Percentiles rank a stretch among this genome's conserved stretches.
Conservation (phyloP, 1,284 basidiomycete genomes). For the Naganishia liquefaciens region DNA sequence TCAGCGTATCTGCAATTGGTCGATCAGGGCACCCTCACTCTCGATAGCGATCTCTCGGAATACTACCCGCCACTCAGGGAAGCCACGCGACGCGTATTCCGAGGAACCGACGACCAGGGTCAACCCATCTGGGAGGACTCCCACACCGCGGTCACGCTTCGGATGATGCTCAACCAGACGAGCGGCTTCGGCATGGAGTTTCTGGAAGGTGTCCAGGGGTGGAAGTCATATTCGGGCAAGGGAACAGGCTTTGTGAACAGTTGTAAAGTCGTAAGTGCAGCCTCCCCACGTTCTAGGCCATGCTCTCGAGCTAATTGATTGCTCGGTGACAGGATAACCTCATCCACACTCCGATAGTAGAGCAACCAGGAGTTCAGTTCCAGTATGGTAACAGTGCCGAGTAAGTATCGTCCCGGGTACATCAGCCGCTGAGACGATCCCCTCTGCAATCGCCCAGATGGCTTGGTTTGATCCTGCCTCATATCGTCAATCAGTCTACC, state of each 20-base stretch:
- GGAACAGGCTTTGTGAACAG: constrained; percentile 43
- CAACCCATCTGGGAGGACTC: constrained; percentile 32
- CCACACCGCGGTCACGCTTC: constrained; percentile 36
- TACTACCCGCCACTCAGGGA: constrained; percentile 35
- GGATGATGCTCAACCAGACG: constrained; percentile 43
- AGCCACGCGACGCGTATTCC: constrained; percentile 35
- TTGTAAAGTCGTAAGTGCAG: constrained; percentile 41
- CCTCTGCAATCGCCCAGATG: constrained; percentile 32
- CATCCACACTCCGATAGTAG: constrained; percentile 41
- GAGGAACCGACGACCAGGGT: constrained; percentile 33
- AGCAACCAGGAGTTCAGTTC: constrained; percentile 38
- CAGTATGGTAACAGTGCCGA: constrained; percentile 46
- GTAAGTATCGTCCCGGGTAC: constrained; percentile 11
- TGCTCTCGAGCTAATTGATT: constrained; percentile 6
- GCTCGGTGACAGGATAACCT: constrained; percentile 40
- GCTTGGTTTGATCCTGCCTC: constrained; percentile 43
- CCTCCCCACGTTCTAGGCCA: background rate
- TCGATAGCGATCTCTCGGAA: constrained; percentile 39
- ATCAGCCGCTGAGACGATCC: too few species aligned
- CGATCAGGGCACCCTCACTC: constrained; percentile 38
- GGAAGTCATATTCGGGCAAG: constrained; percentile 37
- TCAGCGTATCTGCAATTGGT: constrained; percentile 42
- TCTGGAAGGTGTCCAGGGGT: constrained; percentile 37
- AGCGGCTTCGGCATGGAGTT: constrained; percentile 45
- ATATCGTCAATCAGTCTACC: constrained; percentile 32